Evolutionary conservation across 495 filamentous ascomycete species (phyloP).

Genomic region (Aspergillus ellipticus): DNA sequence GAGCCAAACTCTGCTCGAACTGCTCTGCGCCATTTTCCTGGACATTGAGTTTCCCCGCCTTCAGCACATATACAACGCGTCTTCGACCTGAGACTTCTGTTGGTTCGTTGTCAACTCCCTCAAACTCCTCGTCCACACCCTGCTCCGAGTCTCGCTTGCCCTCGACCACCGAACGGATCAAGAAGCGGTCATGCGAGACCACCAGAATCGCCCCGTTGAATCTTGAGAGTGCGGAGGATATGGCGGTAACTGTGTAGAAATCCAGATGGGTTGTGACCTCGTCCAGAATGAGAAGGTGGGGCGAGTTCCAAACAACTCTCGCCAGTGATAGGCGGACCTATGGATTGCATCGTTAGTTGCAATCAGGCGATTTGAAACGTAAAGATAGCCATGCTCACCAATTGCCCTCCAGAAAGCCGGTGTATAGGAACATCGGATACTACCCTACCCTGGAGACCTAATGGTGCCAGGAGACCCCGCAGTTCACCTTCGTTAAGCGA

Average conservation of each 20-base stretch:
- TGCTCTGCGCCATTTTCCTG: constrained; percentile 56
- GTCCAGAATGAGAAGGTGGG: constrained; percentile 74
- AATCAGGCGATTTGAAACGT: not conserved
- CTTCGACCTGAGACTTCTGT: constrained; percentile 44
- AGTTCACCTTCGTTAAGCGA: constrained; percentile 58
- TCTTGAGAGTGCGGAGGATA: constrained; percentile 57
- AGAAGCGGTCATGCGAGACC: constrained; percentile 75
- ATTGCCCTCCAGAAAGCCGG: constrained; percentile 71
- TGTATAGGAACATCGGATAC: constrained; percentile 67
- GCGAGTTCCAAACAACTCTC: constrained; percentile 59
- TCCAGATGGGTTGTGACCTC: constrained; percentile 87
- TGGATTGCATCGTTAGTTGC: not conserved
- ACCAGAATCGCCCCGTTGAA: constrained; percentile 71
- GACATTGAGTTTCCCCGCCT: constrained; percentile 51
- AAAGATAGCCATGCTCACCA: constrained; percentile 29
- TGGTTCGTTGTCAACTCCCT: constrained; percentile 44
- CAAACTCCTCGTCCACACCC: constrained; percentile 47
- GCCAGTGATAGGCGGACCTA: constrained; percentile 72
- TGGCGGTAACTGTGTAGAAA: constrained; percentile 66
- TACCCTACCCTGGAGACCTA: constrained; percentile 62
- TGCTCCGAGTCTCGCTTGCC: constrained; percentile 47
- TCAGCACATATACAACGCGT: constrained; percentile 58
- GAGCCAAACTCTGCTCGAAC: constrained; percentile 64
- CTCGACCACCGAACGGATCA: constrained; percentile 65
- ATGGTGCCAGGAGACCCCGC: constrained; percentile 55